Evolutionary conservation across 2,329 filamentous ascomycete species (phyloP).

Genomic region (Aspergillus latus): DNA sequence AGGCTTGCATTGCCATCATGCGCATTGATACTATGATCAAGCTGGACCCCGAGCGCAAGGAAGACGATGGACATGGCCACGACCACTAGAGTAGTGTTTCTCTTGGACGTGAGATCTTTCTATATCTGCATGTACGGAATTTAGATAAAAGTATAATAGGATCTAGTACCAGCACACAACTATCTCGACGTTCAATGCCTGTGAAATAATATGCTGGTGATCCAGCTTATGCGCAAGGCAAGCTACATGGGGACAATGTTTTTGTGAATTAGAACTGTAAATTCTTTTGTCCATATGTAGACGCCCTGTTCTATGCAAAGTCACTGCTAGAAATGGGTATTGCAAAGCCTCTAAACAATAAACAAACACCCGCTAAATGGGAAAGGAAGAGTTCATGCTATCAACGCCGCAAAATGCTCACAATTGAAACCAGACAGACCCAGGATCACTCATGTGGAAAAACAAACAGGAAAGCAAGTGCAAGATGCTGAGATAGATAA

Average conservation of each 20-base stretch:
- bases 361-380: conserved; percentile 28
- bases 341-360: conserved; percentile 17
- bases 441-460: conserved; percentile 11
- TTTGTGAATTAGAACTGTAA: neutral
- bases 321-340: neutral
- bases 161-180: conserved; percentile 9
- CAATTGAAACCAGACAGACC: conserved; percentile 10
- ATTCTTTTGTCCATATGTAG: neutral
- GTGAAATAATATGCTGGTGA: too few relatives aligned
- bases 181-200: neutral
- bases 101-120: conserved; percentile 6
- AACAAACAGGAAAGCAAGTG: conserved; percentile 5
- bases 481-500: neutral
- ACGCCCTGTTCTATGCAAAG: conserved; percentile 9
- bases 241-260: neutral
- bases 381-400: conserved; percentile 13
- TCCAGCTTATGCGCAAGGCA: too few relatives aligned
- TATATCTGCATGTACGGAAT: conserved; percentile 11
- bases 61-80: conserved; percentile 83
- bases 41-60: conserved; percentile 83
- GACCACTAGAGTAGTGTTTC: conserved; percentile 62
- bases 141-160: conserved; percentile 24
- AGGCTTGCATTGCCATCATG: conserved; percentile 99
- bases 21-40: conserved; percentile 98
- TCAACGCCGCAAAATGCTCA: conserved; percentile 31